Base-by-base conservation (phyloP, 805 yeast species). In the Candida pseudofarinosa region DNA sequence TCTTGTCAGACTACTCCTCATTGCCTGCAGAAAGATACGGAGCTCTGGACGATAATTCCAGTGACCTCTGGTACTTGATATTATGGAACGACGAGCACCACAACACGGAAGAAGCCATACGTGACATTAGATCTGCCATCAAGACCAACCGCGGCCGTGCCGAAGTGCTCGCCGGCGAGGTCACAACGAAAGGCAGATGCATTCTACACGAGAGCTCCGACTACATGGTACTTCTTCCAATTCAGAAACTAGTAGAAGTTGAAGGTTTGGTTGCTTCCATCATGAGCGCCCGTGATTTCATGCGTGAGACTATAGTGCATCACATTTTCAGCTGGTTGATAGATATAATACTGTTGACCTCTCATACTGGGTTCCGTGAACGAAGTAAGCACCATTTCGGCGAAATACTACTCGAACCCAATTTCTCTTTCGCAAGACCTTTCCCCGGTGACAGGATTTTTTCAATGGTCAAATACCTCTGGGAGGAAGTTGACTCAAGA, bases 21-120 rank as follows among this genome's bases (percentile, higher is more conserved):
- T 56, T 73, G 5, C 67, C 74, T 0, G 35, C 47, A 3, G 48
- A 47, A 16, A 51, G 48, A 19, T 73, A 73, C 43, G 68, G 65
- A 8, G 58, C 55, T 0, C 46, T 39, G 7, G 78, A 72, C 49
- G 17, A 16, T 6, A 71, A 73, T 50, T 45, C 69, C 1, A 38
- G 43, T 12, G 44, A 66, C 12, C 38, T 40, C 33, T 81, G 75
- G 65, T 62, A 68, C 34, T 65, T 85, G 26, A 55, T 82, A 17
- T 66, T 84, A n/a, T 86, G 90, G 85, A 86, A 86, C 58, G 95
- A 86, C 55, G 93, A 86, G 53, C 72, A 69, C 49, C 93, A 86
- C 53, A 76, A 79, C 51, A 77, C 73, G 49, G 66, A 71, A 2
- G 76, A 78, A 44, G 86, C 86, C 1, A 67, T 65, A 14, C 58